Base-by-base conservation (phyloP, 352 stramenopile genomes). In the Phytophthora ohioensis region DNA sequence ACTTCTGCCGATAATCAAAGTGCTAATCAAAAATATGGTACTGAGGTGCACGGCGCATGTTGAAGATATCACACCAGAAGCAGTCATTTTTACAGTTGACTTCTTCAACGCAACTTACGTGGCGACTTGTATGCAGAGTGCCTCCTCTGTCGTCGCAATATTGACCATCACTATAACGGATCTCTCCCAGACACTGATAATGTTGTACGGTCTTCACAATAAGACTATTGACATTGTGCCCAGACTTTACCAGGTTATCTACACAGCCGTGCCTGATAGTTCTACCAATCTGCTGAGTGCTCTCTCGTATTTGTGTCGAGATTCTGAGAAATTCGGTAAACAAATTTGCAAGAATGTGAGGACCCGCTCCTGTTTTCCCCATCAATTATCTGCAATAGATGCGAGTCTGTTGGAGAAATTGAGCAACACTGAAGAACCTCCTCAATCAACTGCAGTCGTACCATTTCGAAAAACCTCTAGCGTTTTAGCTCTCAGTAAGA, bases 1-100 rank as follows among this genome's bases (percentile, higher is more conserved):
- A 13, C n/a, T 78, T 0, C 56, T 84, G 1, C 61, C 72, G 1
- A n/a, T 82, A 0, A 72, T 87, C 4, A 82, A 82, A 42, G 43
- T 78, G 0, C 0, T 69, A 3, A 57, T 87, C 3, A 73, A 65
- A 30, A 70, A 76, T 58, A 45, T 70, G 15, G 47, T 79, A 17
- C 27, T 57, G 4, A 38, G 47, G 5, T 70, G 43, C 34, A 67
- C 52, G 6, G 34, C 36, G 21, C 62, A 74, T 12, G 39, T 62
- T 0, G 72, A 74, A 34, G 72, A 79, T 12, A 51, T 70, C 3
- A 39, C 58, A 30, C 72, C 72, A 2, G 57, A 68, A n/a, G 46
- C 65, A 6, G 63, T 73, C 4, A 73, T 76, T 27, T 76, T 76
- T 32, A 67, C 67, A 11, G 63, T 70, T 3, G 62, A 74, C 34